Evolutionary conservation across 108 stramenopile species (phyloP), one percentile per base, ranked within the genome.

Genomic region (Fistulifera solaris): DNA sequence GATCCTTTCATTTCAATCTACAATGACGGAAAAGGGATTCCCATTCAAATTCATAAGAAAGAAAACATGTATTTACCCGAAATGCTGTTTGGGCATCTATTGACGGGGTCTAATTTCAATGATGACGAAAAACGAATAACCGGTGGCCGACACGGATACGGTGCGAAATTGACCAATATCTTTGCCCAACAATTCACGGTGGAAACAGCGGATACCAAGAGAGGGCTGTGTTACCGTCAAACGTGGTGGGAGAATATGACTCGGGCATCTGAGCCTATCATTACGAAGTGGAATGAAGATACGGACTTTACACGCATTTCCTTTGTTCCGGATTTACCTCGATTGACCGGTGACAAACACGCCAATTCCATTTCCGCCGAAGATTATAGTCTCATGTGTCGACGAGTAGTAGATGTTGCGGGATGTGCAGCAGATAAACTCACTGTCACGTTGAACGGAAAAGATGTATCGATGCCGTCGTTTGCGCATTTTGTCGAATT

Each of bases 161-260:
- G 99, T 16, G 99, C 98, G 27, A 98, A 99, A 73, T 76, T 99
- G 39, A 93, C 99, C 39, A 99, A 99, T 73, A 98, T 99, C 55
- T 99, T 99, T 75, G 89, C 86, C 18, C 92, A 74, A 2, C 49
- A 81, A 51, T 92, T 92, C 69, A 66, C 71, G 47, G 83, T 96
- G 1, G 98, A 99, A 67, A 97, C 96, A 40, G 67, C 82, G 14
- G 99, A 99, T 61, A 54, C 80, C 0, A 41, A 66, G 11, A 27
- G 58, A 40, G 94, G 93, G 0, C 54, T 78, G 53, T 78, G 74
- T 38, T 99, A 92, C 70, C 56, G 48, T 0, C 98, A 99, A 66
- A 69, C 67, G 5, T 99, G 93, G 51, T 61, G 69, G 11, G 67
- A 96, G 42, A 99, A 99, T 74, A 99, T 98, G 98, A 70, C 68